Percentiles rank a stretch among this genome's conserved stretches.
Conservation (phyloP, 78 protist species). For the Planoprotostelium fungivorum region DNA sequence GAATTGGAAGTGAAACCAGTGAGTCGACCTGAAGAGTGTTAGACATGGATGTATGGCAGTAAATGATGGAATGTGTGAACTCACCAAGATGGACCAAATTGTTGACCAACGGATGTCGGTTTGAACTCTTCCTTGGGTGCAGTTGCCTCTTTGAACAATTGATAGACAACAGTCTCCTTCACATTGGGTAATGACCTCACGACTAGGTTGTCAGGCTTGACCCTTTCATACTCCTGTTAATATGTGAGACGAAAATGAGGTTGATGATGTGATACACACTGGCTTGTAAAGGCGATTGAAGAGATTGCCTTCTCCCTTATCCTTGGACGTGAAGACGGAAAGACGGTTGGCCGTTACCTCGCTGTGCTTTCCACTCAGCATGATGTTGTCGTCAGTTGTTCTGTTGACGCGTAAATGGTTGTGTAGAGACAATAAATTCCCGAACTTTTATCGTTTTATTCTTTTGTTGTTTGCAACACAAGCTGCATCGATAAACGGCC, state of each 20-base stretch:
- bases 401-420: no score
- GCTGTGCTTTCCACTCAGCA: not conserved
- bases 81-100: not conserved
- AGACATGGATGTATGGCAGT: not conserved
- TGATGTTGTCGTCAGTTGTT: no score
- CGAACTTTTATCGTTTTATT: no score
- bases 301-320: not conserved
- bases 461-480: no score
- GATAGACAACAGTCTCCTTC: not conserved
- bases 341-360: not conserved
- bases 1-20: constrained; percentile 41
- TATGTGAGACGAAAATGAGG: not conserved
- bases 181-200: not conserved
- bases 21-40: constrained; percentile 19
- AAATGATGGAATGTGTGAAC: not conserved
- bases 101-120: not conserved
- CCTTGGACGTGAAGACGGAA: not conserved
- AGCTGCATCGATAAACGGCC: no score
- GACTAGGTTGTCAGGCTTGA: not conserved
- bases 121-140: not conserved
- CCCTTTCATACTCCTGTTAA: not conserved
- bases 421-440: no score
- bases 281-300: not conserved
- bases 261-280: not conserved
- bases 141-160: not conserved